Conservation (phyloP, 495 filamentous ascomycete genomes). For the Copromyces sp. region DNA sequence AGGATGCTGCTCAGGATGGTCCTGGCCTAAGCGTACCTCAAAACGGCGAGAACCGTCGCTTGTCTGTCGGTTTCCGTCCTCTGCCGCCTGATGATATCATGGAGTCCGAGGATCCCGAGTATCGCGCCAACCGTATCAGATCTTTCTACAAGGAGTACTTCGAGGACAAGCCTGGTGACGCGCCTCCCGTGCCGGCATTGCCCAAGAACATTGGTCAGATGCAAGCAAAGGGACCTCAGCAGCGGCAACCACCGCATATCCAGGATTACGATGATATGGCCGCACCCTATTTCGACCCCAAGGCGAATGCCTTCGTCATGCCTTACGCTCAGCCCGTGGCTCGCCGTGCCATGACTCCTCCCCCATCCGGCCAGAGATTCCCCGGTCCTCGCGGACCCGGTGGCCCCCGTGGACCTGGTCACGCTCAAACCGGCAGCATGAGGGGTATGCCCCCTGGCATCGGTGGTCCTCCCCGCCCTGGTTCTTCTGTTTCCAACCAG, state of each 20-base stretch:
- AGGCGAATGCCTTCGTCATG: slow-evolving; percentile 63
- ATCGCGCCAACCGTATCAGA: slow-evolving; percentile 88
- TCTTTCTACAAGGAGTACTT: slow-evolving; percentile 99
- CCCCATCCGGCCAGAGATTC: slow-evolving; percentile 70
- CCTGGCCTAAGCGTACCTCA: slow-evolving; percentile 43
- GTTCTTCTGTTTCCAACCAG: slow-evolving; percentile 31
- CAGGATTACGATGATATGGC: not conserved
- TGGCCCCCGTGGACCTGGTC: slow-evolving; percentile 16
- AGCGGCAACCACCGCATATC: not conserved
- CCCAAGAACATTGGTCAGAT: slow-evolving; percentile 29
- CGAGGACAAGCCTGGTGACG: slow-evolving; percentile 53
- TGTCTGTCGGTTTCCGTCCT: slow-evolving; percentile 87
- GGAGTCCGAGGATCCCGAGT: slow-evolving; percentile 77
- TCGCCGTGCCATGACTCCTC: slow-evolving; percentile 95
- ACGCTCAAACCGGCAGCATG: slow-evolving; percentile 26
- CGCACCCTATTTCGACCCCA: slow-evolving; percentile 61
- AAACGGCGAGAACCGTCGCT: slow-evolving; percentile 52
- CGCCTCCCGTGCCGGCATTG: slow-evolving; percentile 44
- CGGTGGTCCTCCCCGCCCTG: slow-evolving; percentile 32
- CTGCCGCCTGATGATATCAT: slow-evolving; percentile 66
- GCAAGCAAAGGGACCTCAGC: not conserved
- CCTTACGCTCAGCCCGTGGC: slow-evolving; percentile 71
- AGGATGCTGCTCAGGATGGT: slow-evolving; percentile 23
- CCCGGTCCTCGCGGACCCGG: slow-evolving; percentile 23
- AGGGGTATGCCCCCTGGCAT: slow-evolving; percentile 17